phyloP scores from a whole-genome alignment of 257 asterid genomes.

The Lantana camara region DNA sequence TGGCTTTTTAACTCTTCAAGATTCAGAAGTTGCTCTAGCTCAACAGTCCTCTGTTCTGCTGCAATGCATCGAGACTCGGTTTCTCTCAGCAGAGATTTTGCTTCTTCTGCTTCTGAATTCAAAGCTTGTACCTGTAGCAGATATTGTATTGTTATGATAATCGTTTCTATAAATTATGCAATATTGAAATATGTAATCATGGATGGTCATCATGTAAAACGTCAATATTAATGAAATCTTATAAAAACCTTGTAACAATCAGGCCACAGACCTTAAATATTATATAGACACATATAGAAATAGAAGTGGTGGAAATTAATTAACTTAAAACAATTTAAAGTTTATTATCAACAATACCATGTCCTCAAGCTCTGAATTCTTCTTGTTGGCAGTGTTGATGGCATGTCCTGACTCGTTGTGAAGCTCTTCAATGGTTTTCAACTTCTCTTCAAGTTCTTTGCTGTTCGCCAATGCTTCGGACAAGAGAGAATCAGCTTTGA shows the following conservation, averaged over 20 bases:
- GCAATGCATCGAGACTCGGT: conserved; percentile 43
- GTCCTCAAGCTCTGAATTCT: conserved; percentile 56
- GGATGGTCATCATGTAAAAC: no score
- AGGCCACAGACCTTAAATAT: no score
- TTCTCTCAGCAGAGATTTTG: conserved; percentile 47
- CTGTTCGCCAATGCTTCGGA: conserved; percentile 56
- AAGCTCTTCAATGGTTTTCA: conserved; percentile 52
- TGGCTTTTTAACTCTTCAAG: conserved; percentile 44
- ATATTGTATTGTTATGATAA: no score
- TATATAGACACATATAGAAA: no score
- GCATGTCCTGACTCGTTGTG: conserved; percentile 53
- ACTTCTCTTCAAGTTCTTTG: conserved; percentile 56
- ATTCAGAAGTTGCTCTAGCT: conserved; percentile 55
- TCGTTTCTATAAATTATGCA: no score
- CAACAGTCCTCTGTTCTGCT: conserved; percentile 48
- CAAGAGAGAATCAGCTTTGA: conserved; percentile 54
- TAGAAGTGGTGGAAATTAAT: no score
- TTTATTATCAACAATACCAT: no score
- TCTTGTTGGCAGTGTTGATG: conserved; percentile 39
- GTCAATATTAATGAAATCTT: no score
- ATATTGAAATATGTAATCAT: no score
- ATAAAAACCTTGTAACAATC: no score
- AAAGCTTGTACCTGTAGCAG: conserved; percentile 44
- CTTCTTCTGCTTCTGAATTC: conserved; percentile 45
- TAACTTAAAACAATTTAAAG: no score